Conservation (phyloP, 306 rosid genomes). For the Rosa persica region DNA sequence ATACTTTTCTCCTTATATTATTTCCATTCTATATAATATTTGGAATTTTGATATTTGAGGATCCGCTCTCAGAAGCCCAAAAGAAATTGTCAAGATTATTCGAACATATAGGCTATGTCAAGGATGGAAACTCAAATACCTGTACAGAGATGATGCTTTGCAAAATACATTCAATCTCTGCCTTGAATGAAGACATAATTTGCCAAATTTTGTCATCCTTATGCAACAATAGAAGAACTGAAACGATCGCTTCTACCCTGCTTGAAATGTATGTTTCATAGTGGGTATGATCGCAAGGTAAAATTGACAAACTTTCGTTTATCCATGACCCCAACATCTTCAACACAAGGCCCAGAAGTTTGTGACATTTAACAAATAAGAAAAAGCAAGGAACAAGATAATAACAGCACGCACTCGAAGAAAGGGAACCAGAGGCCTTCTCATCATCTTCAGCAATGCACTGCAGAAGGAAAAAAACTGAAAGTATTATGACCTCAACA, state of each 20-base stretch:
- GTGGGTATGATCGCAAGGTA: conserved; percentile 30
- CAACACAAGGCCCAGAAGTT: conserved; percentile 56
- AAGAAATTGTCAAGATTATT: not conserved
- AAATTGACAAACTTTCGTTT: conserved; percentile 19
- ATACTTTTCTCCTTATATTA: not conserved
- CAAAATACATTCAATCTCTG: conserved; percentile 41
- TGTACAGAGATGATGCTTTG: conserved; percentile 41
- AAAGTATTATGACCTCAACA: not conserved
- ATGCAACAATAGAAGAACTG: conserved; percentile 50
- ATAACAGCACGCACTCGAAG: conserved; percentile 29
- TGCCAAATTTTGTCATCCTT: conserved; percentile 40
- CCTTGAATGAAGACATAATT: conserved; percentile 47
- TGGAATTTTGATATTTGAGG: not conserved
- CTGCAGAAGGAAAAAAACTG: conserved; percentile 41
- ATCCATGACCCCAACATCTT: conserved; percentile 52
- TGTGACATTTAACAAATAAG: conserved; percentile 62
- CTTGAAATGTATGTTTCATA: conserved; percentile 25
- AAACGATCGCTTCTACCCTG: conserved; percentile 40
- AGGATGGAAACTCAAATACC: conserved; percentile 40
- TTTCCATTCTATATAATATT: not conserved
- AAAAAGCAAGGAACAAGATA: conserved; percentile 67
- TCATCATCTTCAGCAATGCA: conserved; percentile 42
- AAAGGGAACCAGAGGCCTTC: conserved; percentile 25
- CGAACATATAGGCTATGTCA: not conserved
- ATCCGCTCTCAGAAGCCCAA: not conserved